phyloP scores from a whole-genome alignment of 1,284 basidiomycete genomes.

The Phellopilus nigrolimitatus region DNA sequence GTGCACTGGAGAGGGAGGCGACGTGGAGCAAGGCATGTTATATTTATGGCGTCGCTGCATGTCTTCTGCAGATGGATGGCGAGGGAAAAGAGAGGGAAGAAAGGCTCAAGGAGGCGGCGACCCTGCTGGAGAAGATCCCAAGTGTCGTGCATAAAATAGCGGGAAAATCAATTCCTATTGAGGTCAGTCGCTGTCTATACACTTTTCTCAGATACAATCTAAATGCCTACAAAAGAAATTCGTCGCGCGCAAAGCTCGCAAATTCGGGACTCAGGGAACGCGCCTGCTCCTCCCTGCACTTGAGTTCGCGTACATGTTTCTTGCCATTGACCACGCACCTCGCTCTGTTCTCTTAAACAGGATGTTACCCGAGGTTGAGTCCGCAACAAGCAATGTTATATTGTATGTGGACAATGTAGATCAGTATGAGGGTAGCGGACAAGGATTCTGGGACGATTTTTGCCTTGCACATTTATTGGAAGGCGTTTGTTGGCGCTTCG shows the following conservation, averaged over 20 bases:
- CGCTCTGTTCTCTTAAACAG: slow-evolving; percentile 20
- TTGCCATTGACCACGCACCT: slow-evolving; percentile 28
- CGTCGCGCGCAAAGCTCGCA: slow-evolving; percentile 46
- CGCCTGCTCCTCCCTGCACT: slow-evolving; percentile 47
- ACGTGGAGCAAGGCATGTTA: slow-evolving; percentile 33
- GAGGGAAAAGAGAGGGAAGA: slow-evolving; percentile 23
- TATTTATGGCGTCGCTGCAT: slow-evolving; percentile 30
- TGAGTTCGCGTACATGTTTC: slow-evolving; percentile 49
- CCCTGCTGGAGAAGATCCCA: slow-evolving; percentile 35
- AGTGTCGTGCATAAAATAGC: slow-evolving; percentile 35
- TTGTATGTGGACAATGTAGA: background rate
- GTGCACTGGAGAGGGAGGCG: slow-evolving; percentile 39
- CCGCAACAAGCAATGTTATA: slow-evolving; percentile 25
- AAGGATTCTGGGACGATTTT: slow-evolving; percentile 47
- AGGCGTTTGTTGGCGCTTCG: slow-evolving; percentile 35
- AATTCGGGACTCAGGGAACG: slow-evolving; percentile 43
- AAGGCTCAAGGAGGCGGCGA: slow-evolving; percentile 22
- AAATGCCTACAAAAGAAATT: slow-evolving; percentile 37
- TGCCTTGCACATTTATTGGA: background rate
- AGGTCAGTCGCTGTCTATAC: slow-evolving; percentile 29
- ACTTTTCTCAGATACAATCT: background rate
- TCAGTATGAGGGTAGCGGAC: too few species aligned
- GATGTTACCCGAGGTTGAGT: slow-evolving; percentile 27
- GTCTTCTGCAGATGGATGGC: slow-evolving; percentile 22
- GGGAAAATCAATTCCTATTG: slow-evolving; percentile 48